Evolutionary conservation across 192 early-diverging fungal genomes (phyloP).

Genomic region (Linnemannia zychae): DNA sequence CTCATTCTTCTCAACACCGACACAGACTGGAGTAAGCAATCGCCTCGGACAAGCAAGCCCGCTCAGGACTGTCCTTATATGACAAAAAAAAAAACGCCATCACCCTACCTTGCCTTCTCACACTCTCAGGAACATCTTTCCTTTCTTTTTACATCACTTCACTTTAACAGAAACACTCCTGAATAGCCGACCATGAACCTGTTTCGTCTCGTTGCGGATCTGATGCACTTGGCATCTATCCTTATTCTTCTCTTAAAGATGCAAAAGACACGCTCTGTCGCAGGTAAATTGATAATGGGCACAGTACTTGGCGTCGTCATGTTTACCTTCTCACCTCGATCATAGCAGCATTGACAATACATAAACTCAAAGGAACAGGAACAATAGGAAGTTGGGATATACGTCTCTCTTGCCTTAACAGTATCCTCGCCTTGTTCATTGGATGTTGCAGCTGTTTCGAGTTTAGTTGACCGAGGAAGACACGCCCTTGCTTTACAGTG

Average conservation of each 20-base stretch:
- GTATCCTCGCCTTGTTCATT: background rate
- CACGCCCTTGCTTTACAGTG: background rate
- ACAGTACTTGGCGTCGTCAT: background rate
- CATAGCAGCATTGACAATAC: background rate
- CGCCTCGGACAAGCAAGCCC: too few relatives aligned
- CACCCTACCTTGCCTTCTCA: too few relatives aligned
- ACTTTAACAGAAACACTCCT: background rate
- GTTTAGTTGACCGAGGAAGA: background rate
- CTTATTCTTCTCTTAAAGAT: conserved; percentile 95
- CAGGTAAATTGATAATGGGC: conserved; percentile 66
- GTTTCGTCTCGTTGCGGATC: conserved; percentile 91
- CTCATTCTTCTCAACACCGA: too few relatives aligned
- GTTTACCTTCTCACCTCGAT: background rate
- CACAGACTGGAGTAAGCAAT: too few relatives aligned
- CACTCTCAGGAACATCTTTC: background rate
- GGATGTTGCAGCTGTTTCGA: background rate
- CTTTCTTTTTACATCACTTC: background rate
- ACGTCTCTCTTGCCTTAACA: background rate
- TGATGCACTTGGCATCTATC: conserved; percentile 96
- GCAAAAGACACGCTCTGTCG: conserved; percentile 86
- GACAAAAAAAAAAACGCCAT: too few relatives aligned
- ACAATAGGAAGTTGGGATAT: background rate
- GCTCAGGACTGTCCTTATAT: too few relatives aligned
- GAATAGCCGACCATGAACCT: conserved; percentile 81
- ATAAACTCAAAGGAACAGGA: background rate